Base-by-base conservation (phyloP, 2,329 filamentous ascomycete genomes). In the Lachnellula occidentalis region DNA sequence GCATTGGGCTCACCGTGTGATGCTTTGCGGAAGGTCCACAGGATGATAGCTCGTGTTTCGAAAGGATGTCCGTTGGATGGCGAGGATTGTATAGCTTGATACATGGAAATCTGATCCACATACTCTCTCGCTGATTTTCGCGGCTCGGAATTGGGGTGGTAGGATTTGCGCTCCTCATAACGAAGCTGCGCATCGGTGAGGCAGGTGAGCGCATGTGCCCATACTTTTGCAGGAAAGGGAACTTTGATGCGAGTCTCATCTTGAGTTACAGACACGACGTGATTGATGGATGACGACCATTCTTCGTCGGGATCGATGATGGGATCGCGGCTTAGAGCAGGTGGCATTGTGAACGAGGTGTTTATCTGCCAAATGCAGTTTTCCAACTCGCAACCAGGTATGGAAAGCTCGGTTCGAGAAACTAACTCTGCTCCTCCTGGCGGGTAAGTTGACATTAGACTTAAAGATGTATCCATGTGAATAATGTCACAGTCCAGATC, bases 31-130 rank as follows among this genome's bases (percentile, higher is more conserved):
- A 86, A 86, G 2, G 81, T 81, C 83, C 83, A 86, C 37, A 86
- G 74, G 52, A 86, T 74, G 54, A 85, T 77, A 34, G 75, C 77
- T 48, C 82, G 78, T n/a, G 81, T 77, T 9, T 73, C 76, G 79
- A 81, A 85, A 4, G 62, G 61, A 72, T 49, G 46, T 37, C 62
- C 71, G 54, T 75, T 73, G 5, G 76, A 76, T 4, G 78, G 69
- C 12, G 73, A 71, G 3, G 80, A 85, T 76, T 78, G 84, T 36
- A 86, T 75, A 71, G 86, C 83, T 67, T 86, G 83, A 67, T 83
- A 82, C 82, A 86, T 86, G 66, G 80, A 80, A 45, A 85, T 81
- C 67, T 79, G 78, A 60, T 77, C 74, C 50, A 85, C 76, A 54
- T 84, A 73, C 43, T 83, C 79, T 63, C 79, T 78, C 59, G 78